phyloP scores from a whole-genome alignment of 768 basidiomycete species.

The Kwoniella newhampshirensis region DNA sequence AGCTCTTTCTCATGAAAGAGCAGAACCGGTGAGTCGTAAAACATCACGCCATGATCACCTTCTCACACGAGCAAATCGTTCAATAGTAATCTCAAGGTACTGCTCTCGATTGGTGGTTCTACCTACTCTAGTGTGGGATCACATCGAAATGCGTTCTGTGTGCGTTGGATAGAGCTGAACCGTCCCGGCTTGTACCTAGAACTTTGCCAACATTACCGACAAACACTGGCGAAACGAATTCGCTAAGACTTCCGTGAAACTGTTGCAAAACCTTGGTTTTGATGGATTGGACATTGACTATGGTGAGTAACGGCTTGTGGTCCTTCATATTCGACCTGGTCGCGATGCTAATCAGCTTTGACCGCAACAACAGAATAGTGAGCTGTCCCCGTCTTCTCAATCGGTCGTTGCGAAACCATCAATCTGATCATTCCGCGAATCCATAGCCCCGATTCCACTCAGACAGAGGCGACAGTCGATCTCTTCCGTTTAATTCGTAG shows the following conservation, averaged over 20 bases:
- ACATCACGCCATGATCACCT: too few species aligned
- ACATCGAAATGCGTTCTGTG: too few species aligned
- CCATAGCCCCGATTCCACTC: background rate
- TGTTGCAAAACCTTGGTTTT: conserved; percentile 86
- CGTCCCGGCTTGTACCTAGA: conserved; percentile 56
- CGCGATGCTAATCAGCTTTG: background rate
- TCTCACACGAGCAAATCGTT: conserved; percentile 55
- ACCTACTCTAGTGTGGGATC: conserved; percentile 30
- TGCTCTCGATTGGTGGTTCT: conserved; percentile 89
- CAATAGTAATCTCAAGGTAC: conserved; percentile 57
- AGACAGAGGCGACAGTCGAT: conserved; percentile 4
- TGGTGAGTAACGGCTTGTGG: background rate
- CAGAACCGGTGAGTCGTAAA: conserved; percentile 60
- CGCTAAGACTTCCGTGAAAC: conserved; percentile 70
- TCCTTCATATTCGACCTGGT: background rate
- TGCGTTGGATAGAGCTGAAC: too few species aligned
- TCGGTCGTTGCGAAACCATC: conserved; percentile 29
- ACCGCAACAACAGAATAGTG: conserved; percentile 23
- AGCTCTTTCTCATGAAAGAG: conserved; percentile 86
- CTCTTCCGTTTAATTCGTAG: conserved; percentile 3
- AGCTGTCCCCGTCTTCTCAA: conserved; percentile 82
- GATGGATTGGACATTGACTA: conserved; percentile 61
- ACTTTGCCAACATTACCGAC: conserved; percentile 74
- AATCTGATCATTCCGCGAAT: too few species aligned
- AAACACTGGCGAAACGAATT: conserved; percentile 68